Base-by-base conservation (phyloP, 2,329 filamentous ascomycete genomes). In the Lachnellula cervina region DNA sequence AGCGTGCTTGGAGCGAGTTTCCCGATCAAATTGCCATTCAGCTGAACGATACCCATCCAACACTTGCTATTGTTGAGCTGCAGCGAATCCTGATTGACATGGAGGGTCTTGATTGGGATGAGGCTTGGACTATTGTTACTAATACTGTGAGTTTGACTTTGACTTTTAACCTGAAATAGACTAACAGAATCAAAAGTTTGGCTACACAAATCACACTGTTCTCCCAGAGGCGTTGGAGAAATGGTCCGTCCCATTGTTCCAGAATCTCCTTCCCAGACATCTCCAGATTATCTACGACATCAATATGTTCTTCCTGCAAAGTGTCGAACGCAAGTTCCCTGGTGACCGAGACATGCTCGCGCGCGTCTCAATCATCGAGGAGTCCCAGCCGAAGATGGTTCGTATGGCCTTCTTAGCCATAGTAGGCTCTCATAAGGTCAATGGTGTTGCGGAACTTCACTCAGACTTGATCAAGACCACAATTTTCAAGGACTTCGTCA, bases 401-500 rank as follows among this genome's bases (percentile, higher is more conserved):
- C 88, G 93, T 71, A 99, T 99, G 94, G 94, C 94, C 2, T 94
- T 83, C 73, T 77, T 99, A 51, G 94, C 94, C 60, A 88, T 97
- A 69, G 91, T 99, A 66, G 94, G 94, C 48, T 97, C 94, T 37
- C 94, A 97, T 83, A 99, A 97, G 78, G 92, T 99, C 77, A 99
- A 99, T 65, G 94, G 94, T 71, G 94, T 99, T 37, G 94, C 94
- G 35, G 94, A 99, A 75, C 77, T 99, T 62, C 94, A 99, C 76
- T 99, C 94, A 0, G 94, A 99, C 70, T 80, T 99, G 56, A 96
- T 99, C 78, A 94, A 94, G 78, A 95, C 92, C 0, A 99, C 94
- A n/a, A 96, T 99, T 65, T 97, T 99, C 84, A 97, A 94, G 73
- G 94, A 99, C 72, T 99, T 99, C 73, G 93, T 99, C 57, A 82